Evolutionary conservation across 2,329 filamentous ascomycete species (phyloP).

Genomic region (Xylariales sp.): DNA sequence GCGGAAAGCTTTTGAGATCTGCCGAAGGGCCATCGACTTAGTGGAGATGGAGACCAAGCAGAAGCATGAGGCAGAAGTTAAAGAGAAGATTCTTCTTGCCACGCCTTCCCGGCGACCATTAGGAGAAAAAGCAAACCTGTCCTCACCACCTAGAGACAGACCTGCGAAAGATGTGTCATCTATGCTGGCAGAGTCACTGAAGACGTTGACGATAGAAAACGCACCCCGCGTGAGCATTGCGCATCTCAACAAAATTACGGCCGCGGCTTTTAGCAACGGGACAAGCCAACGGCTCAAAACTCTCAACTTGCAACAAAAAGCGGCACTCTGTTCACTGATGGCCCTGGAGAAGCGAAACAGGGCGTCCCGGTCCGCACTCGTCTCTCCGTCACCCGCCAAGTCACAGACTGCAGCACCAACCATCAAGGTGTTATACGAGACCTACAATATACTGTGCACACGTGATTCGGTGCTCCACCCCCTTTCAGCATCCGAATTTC

Average conservation of each 20-base stretch:
- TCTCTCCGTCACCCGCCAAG: conserved; percentile 69
- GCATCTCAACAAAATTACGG: conserved; percentile 91
- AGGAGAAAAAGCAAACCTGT: conserved; percentile 82
- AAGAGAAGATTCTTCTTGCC: conserved; percentile 66
- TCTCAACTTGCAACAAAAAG: conserved; percentile 96
- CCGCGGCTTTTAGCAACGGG: conserved; percentile 90
- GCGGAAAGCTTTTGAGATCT: conserved; percentile 94
- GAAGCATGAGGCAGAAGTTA: conserved; percentile 73
- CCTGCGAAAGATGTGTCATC: conserved; percentile 58
- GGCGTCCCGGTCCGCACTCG: conserved; percentile 56
- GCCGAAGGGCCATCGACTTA: conserved; percentile 87
- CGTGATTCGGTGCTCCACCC: conserved; percentile 90
- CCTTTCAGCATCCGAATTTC: conserved; percentile 90
- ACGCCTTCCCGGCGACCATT: conserved; percentile 81
- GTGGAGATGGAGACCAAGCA: conserved; percentile 85
- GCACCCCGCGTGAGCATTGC: conserved; percentile 90
- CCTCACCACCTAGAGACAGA: conserved; percentile 59
- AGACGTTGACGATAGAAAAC: conserved; percentile 75
- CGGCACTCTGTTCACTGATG: conserved; percentile 87
- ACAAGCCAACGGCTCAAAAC: conserved; percentile 84
- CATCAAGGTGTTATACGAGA: conserved; percentile 84
- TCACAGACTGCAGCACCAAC: conserved; percentile 74
- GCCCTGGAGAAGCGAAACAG: conserved; percentile 84
- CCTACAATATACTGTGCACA: conserved; percentile 85
- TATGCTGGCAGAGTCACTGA: conserved; percentile 65